Conservation (phyloP, 371 early-diverging fungal species). For the Parasitella parasitica region DNA sequence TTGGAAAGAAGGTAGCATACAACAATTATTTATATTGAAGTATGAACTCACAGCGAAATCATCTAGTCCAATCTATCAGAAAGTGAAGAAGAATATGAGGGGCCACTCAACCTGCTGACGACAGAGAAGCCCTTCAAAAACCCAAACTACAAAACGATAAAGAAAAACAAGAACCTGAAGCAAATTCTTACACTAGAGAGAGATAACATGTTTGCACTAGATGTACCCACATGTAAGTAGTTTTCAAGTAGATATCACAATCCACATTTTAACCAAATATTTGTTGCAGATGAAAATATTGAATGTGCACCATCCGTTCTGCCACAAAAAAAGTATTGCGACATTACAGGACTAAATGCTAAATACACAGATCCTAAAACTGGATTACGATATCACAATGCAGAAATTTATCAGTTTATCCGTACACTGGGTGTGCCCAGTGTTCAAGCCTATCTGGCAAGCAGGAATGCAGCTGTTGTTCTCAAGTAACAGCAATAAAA, state of each 20-base stretch:
- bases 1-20: conserved; percentile 13
- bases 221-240: conserved; percentile 72
- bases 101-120: conserved; percentile 34
- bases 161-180: conserved; percentile 75
- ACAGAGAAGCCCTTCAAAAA: conserved; percentile 71
- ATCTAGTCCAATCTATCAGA: conserved; percentile 6
- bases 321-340: conserved; percentile 91
- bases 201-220: conserved; percentile 57
- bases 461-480: conserved; percentile 82
- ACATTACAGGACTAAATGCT: conserved; percentile 84
- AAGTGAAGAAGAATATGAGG: conserved; percentile 23
- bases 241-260: not conserved
- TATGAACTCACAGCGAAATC: not conserved
- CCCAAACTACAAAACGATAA: conserved; percentile 57
- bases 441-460: conserved; percentile 80
- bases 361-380: conserved; percentile 90
- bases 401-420: conserved; percentile 81
- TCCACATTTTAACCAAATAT: not conserved
- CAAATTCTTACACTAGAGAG: conserved; percentile 78
- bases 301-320: conserved; percentile 81
- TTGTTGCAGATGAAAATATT: conserved; percentile 69
- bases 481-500: conserved; percentile 36
- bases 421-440: conserved; percentile 70
- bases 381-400: conserved; percentile 77
- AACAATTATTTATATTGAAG: not conserved